Conservation (phyloP, 2,329 filamentous ascomycete species). For the Arthrinium phaeospermum region DNA sequence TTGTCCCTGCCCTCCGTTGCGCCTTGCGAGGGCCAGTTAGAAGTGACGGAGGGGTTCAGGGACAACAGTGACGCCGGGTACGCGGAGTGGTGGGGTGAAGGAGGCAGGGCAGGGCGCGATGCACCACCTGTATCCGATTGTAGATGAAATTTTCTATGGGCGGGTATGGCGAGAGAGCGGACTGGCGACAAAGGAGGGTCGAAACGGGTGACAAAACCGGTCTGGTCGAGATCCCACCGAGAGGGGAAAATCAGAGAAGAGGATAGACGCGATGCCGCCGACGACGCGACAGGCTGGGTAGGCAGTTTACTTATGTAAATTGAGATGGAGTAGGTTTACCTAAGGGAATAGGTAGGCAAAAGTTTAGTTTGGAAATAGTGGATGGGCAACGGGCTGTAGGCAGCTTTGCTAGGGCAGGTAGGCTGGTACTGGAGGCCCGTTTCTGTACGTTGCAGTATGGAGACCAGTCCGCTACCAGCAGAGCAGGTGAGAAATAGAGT, state of each 20-base stretch:
- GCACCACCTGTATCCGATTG: background rate
- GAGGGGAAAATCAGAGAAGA: background rate
- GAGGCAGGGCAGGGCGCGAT: conserved; percentile 7
- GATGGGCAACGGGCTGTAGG: background rate
- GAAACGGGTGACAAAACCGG: background rate
- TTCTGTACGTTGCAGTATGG: conserved; percentile 15
- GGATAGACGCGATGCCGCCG: background rate
- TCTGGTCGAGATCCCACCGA: background rate
- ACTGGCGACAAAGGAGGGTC: background rate
- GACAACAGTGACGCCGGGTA: conserved; percentile 21
- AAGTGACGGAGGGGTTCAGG: conserved; percentile 22
- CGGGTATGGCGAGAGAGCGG: background rate
- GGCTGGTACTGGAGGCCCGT: background rate
- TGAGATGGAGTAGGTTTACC: conserved; percentile 15
- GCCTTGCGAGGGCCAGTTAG: conserved; percentile 21
- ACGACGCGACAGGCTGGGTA: background rate
- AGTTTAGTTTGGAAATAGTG: conserved; percentile 18
- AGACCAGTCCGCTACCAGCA: conserved; percentile 10
- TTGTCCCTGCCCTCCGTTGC: conserved; percentile 23
- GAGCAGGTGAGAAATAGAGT: conserved; percentile 11
- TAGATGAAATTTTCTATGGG: background rate
- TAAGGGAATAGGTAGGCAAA: conserved; percentile 6
- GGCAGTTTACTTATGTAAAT: conserved; percentile 14
- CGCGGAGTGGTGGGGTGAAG: conserved; percentile 13
- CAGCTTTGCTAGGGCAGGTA: background rate